These are phyloP conservation scores for Colletotrichum sp. DNA, from an alignment of 2,329 filamentous ascomycete species.

Conservation along the genomic window DNA sequence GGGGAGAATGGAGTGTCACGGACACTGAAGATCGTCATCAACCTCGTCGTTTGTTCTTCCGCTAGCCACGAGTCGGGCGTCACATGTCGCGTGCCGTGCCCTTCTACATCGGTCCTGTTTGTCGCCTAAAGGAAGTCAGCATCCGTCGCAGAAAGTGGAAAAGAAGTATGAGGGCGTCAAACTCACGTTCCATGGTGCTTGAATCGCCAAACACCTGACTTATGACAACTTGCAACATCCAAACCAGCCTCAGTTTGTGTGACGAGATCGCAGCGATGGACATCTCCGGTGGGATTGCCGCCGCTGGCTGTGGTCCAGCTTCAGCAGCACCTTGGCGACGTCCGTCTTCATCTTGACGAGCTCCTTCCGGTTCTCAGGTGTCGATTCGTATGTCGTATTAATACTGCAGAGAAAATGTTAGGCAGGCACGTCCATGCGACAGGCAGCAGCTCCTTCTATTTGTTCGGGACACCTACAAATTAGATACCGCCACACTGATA, in stretches of 20 bases:
- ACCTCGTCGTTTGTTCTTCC: neutral
- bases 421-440: neutral
- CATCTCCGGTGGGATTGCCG: neutral
- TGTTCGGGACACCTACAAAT: neutral
- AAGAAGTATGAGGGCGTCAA: neutral
- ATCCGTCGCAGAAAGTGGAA: neutral
- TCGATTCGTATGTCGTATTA: neutral
- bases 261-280: neutral
- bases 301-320: neutral
- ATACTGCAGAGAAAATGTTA: neutral
- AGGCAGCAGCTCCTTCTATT: too few relatives aligned
- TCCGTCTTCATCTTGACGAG: neutral
- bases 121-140: neutral
- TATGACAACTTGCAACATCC: neutral
- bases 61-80: neutral
- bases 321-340: neutral
- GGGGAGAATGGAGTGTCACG: neutral
- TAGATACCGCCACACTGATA: neutral
- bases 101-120: neutral
- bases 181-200: neutral
- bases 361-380: neutral
- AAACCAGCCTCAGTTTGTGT: neutral
- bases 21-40: neutral
- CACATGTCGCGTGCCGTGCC: neutral
- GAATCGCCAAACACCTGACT: neutral